Percentiles rank a stretch among this genome's conserved stretches.
Conservation (phyloP, 352 stramenopile species). For the Pythium guiyangense region DNA sequence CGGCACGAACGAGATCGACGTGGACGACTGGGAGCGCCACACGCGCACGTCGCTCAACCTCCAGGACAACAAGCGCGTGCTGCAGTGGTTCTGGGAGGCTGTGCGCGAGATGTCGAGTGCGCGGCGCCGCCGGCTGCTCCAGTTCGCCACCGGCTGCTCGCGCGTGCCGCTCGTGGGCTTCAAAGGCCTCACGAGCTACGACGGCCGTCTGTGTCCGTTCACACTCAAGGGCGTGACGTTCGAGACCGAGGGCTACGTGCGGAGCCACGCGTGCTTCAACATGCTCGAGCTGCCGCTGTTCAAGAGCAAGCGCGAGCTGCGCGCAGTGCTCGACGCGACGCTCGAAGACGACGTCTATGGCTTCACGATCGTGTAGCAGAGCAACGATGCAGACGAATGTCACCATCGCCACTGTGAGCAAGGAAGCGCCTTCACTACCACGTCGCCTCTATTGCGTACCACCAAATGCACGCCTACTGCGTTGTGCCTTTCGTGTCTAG, state of each 20-base stretch:
- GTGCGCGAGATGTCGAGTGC: constrained; percentile 45
- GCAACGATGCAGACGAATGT: background rate
- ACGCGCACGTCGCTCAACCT: background rate
- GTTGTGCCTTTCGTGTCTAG: constrained; percentile 17
- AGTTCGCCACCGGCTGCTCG: constrained; percentile 32
- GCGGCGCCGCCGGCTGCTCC: constrained; percentile 26
- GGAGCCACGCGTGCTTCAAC: constrained; percentile 8
- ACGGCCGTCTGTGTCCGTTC: constrained; percentile 26
- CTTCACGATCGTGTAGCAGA: constrained; percentile 37
- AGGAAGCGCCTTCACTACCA: background rate
- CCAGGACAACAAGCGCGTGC: background rate
- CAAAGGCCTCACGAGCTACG: constrained; percentile 21
- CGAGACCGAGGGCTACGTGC: background rate
- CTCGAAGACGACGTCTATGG: constrained; percentile 37
- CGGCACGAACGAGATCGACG: constrained; percentile 90
- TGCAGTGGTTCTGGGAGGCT: constrained; percentile 27
- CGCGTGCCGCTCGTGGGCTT: constrained; percentile 31
- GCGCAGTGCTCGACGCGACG: background rate
- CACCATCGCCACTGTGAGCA: background rate
- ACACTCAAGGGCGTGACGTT: constrained; percentile 16
- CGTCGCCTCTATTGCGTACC: background rate
- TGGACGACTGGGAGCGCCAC: constrained; percentile 89
- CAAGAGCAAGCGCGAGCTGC: background rate
- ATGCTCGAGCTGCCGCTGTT: constrained; percentile 8
- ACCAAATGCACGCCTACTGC: constrained; percentile 22